Base-by-base conservation (phyloP, 345 rosid genomes). In the Populus tremula region DNA sequence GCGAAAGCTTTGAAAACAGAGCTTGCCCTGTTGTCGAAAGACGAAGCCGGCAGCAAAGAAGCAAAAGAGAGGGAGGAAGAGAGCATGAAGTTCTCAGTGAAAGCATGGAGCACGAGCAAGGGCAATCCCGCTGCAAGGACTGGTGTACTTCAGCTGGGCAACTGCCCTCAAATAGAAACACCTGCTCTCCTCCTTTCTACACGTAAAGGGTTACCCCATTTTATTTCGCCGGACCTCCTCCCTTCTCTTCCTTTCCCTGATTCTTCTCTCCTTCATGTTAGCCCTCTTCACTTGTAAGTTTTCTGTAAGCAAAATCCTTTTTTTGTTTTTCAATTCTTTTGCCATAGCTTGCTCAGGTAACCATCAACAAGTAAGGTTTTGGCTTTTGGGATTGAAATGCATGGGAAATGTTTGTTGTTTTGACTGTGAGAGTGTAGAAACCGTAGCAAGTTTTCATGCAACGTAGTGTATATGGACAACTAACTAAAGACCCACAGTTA, bases 231-330 rank as follows among this genome's bases (percentile, higher is more conserved):
- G 6, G 97, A 92, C 87, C 87, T 88, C 67, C 93, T 92, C 76
- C 80, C 88, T 75, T 84, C 87, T 27, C 91, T 92, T 45, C 93
- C 94, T 64, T 77, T 72, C 4, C 94, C 94, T 27, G 86, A 89
- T 70, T 88, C 91, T 3, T 72, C 78, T 81, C 89, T 92, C 54
- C 87, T 92, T 80, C 94, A 92, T 27, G 80, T 89, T 65, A 83
- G 92, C 81, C 97, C 94, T 5, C 90, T 92, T 47, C 94, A 92
- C 86, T 92, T 92, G 97, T 92, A 70, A 82, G 92, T 77, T 71
- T 10, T 36, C 41, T 61, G 43, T n/a, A 54, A 18, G 2, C 16
- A 50, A 14, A 50, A 36, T 4, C 23, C 11, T 13, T 2, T 17
- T 53, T 13, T 67, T 64, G 2, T 8, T 36, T 1, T n/a, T 13